Evolutionary conservation across 352 stramenopile species (phyloP).

Genomic region (Phytopythium kandeliae): DNA sequence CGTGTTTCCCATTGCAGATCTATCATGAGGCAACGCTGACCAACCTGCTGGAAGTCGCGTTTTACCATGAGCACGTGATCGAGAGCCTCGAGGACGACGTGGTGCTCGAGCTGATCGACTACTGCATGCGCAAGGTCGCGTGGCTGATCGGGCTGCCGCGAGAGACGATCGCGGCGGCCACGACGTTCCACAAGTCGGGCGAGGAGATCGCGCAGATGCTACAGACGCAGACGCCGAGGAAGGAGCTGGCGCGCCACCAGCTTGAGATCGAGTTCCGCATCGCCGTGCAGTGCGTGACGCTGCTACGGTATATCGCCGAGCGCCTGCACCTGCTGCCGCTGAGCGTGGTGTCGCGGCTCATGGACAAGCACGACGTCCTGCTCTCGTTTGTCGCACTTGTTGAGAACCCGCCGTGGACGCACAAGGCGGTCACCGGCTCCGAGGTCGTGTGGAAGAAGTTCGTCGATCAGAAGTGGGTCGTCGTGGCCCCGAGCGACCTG

Average conservation of each 20-base stretch:
- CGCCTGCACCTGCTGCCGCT: conserved; percentile 84
- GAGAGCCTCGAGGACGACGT: conserved; percentile 85
- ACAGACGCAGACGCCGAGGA: conserved; percentile 35
- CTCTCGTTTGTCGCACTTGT: conserved; percentile 90
- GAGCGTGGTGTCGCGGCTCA: conserved; percentile 83
- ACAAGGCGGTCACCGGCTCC: conserved; percentile 33
- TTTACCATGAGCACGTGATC: conserved; percentile 87
- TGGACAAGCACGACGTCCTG: conserved; percentile 96
- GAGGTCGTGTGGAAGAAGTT: conserved; percentile 90
- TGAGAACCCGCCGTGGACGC: conserved; percentile 96
- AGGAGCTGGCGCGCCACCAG: conserved; percentile 65
- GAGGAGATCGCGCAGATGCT: conserved; percentile 67
- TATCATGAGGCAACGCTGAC: conserved; percentile 89
- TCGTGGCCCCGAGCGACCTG: conserved; percentile 83
- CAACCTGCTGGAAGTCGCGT: conserved; percentile 87
- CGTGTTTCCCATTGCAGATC: conserved; percentile 21
- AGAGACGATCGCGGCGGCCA: conserved; percentile 43
- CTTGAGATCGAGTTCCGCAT: conserved; percentile 87
- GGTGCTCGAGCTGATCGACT: conserved; percentile 93
- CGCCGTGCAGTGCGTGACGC: conserved; percentile 80
- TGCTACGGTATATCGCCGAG: conserved; percentile 90
- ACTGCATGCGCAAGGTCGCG: conserved; percentile 87
- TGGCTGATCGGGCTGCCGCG: conserved; percentile 71
- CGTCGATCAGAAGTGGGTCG: conserved; percentile 88
- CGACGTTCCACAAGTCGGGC: conserved; percentile 68